phyloP scores from a whole-genome alignment of 2,329 filamentous ascomycete genomes.

The Myriosclerotinia curreyana region DNA sequence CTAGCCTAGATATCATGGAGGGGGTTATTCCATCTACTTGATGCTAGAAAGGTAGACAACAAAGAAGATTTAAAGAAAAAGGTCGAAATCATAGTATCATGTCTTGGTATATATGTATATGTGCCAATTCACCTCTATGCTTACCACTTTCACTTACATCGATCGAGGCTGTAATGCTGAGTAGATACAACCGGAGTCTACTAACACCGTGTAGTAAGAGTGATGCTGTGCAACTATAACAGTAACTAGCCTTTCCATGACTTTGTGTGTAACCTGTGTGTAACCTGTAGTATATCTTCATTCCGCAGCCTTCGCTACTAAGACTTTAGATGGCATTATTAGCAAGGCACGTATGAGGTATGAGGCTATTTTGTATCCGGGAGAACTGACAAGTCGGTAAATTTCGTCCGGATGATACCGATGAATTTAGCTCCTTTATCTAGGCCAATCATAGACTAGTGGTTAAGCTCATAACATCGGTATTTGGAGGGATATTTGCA shows the following conservation, averaged over 20 bases:
- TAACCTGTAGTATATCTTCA: background rate
- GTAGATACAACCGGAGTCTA: background rate
- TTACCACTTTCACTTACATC: background rate
- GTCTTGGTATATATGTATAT: background rate
- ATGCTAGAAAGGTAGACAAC: background rate
- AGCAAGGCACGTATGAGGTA: background rate
- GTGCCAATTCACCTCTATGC: background rate
- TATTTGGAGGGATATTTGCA: background rate
- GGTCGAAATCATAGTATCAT: background rate
- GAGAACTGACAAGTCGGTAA: background rate
- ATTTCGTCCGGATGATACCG: background rate
- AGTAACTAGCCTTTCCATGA: background rate
- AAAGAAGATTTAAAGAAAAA: background rate
- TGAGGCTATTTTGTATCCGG: background rate
- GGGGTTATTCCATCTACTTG: background rate
- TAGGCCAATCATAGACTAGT: background rate
- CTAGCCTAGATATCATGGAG: background rate
- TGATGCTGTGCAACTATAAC: background rate
- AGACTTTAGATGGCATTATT: conserved; percentile 5
- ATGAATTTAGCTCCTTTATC: background rate
- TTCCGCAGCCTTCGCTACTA: background rate
- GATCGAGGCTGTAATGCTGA: background rate
- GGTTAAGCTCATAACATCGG: background rate
- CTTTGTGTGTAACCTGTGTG: background rate
- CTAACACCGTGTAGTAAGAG: background rate